A percentile compares a stretch with the other conserved stretches of the same genome.
phyloP scores from a whole-genome alignment of 192 early-diverging fungal genomes.

The Entrophospora sp. region DNA sequence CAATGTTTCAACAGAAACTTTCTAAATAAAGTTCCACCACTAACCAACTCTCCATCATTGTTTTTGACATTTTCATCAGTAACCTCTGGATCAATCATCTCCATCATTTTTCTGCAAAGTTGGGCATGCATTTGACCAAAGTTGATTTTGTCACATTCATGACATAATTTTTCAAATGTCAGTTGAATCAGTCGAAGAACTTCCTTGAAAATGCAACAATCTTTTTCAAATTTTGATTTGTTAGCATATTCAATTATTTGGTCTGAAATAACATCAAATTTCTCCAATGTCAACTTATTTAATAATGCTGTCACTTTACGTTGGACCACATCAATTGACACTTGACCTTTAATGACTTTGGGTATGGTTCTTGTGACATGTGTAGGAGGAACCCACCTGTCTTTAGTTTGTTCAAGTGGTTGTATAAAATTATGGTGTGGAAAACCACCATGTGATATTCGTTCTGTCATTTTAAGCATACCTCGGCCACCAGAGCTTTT shows the following conservation, averaged over 20 bases:
- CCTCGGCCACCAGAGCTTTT: constrained; percentile 55
- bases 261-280: constrained; percentile 77
- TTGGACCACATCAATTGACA: constrained; percentile 49
- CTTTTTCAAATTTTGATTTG: constrained; percentile 51
- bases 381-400: no score
- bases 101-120: constrained; percentile 76
- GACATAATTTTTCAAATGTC: constrained; percentile 92
- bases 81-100: constrained; percentile 45
- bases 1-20: constrained; percentile 85
- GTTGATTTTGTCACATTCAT: constrained; percentile 86
- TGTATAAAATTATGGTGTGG: constrained; percentile 39
- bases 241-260: constrained; percentile 78
- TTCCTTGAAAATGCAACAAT: constrained; percentile 65
- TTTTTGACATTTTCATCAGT: constrained; percentile 54
- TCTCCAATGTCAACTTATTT: constrained; percentile 97
- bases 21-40: constrained; percentile 72
- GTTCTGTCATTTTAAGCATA: constrained; percentile 54
- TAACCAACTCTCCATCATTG: constrained; percentile 42
- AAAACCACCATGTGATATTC: constrained; percentile 49
- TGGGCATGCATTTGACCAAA: constrained; percentile 86
- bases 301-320: constrained; percentile 82
- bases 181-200: constrained; percentile 81
- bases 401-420: no score
- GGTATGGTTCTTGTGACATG: no score
- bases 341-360: no score